These are phyloP conservation scores for Heimioporus sp. DNA, from an alignment of 768 basidiomycete species.

Conservation along the genomic window DNA sequence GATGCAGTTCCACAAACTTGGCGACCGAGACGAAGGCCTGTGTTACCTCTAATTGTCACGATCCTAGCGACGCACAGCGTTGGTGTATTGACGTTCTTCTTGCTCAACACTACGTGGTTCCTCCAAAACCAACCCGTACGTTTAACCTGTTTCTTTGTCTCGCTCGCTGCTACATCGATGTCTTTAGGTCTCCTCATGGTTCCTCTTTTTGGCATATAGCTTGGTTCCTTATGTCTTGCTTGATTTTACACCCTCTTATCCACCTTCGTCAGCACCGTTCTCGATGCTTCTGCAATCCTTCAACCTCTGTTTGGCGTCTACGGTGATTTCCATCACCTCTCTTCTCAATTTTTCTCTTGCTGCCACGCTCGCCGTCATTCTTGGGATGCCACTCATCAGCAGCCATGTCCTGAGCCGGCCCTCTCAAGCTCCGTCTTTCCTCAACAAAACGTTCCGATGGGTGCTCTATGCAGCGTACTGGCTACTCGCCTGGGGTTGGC, in stretches of 20 bases:
- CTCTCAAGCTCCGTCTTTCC: conserved; percentile 16
- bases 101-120: conserved; percentile 47
- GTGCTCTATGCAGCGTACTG: conserved; percentile 37
- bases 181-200: conserved; percentile 29
- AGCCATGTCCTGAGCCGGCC: conserved; percentile 33
- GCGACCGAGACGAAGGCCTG: conserved; percentile 45
- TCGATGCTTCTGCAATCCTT: conserved; percentile 63
- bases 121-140: conserved; percentile 41
- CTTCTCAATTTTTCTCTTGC: conserved; percentile 94
- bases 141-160: neutral
- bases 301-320: conserved; percentile 81
- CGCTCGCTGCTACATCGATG: conserved; percentile 16
- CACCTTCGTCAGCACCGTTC: conserved; percentile 35
- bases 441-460: conserved; percentile 19
- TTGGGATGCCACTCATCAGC: conserved; percentile 64
- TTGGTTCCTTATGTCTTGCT: conserved; percentile 35
- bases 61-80: conserved; percentile 55
- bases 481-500: conserved; percentile 56
- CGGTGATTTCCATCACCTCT: conserved; percentile 79
- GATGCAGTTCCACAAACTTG: neutral
- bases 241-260: conserved; percentile 22
- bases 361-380: conserved; percentile 58
- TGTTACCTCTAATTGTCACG: conserved; percentile 50
- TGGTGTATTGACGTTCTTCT: conserved; percentile 51
- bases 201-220: conserved; percentile 29